Base-by-base conservation (phyloP, 139 green algal genomes). In the Micromonas commoda region DNA sequence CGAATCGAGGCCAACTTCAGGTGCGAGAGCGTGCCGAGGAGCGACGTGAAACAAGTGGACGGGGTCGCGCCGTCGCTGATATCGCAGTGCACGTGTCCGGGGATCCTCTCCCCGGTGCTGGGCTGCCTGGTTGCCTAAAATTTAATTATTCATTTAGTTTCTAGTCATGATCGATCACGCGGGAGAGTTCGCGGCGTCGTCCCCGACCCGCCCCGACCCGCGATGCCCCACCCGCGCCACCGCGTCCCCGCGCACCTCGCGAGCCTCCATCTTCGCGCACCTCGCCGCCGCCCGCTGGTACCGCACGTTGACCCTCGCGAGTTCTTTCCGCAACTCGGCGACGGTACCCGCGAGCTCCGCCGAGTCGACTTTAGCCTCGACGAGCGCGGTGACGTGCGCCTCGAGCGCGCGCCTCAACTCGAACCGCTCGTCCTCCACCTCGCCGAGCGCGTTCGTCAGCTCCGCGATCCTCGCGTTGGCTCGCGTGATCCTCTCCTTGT, bases 111-210 rank as follows among this genome's bases (percentile, higher is more conserved):
- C n/a, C n/a, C n/a, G n/a, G n/a, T n/a, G n/a, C n/a, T n/a, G n/a
- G n/a, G n/a, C n/a, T n/a, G n/a, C n/a, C n/a, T n/a, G n/a, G n/a
- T n/a, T n/a, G n/a, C n/a, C n/a, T n/a, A n/a, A n/a, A n/a, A n/a
- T n/a, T n/a, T n/a, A n/a, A 70, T 33, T 24, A 45, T n/a, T n/a
- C 28, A 63, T 63, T n/a, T 63, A 63, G 52, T n/a, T n/a, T 63
- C 52, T 19, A 63, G 19, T 19, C 20, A 63, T n/a, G 20, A 63
- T 20, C 19, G 52, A 19, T 63, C 20, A n/a, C 20, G 19, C 19
- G 52, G 19, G 19, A n/a, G 20, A 20, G 19, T 20, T 63, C 19
- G 19, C 20, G 19, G 52, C 52, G 52, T 63, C 20, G 19, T 20
- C 52, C 19, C 20, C 52, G 19, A 63, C 52, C 20, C 52, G 52